Conservation (phyloP, 1,284 basidiomycete genomes). For the Cutaneotrichosporon cutaneum region DNA sequence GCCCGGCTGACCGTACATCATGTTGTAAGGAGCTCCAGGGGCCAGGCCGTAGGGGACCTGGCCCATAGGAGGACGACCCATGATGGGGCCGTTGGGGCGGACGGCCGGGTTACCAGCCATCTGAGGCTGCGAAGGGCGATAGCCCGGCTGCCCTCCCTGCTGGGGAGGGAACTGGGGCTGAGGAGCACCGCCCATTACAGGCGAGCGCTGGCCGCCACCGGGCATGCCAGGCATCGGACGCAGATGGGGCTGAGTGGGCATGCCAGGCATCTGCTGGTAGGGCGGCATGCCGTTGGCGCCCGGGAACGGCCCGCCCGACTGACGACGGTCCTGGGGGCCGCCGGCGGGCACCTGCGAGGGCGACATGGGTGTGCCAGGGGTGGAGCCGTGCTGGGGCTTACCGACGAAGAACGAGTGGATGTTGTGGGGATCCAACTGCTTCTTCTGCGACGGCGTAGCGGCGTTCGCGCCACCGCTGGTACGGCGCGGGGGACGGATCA, state of each 20-base stretch:
- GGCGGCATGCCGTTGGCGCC: conserved; percentile 33
- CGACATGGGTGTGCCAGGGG: conserved; percentile 25
- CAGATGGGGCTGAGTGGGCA: conserved; percentile 28
- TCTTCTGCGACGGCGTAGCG: conserved; percentile 27
- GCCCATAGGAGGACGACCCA: conserved; percentile 20
- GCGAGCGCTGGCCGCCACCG: conserved; percentile 35
- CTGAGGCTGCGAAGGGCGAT: conserved; percentile 26
- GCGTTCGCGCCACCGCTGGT: conserved; percentile 31
- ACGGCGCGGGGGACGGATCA: conserved; percentile 42
- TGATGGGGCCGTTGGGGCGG: conserved; percentile 22
- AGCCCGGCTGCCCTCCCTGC: conserved; percentile 25
- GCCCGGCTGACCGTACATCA: conserved; percentile 41
- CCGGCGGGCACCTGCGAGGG: conserved; percentile 24
- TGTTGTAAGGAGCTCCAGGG: conserved; percentile 35
- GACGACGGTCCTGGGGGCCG: conserved; percentile 34
- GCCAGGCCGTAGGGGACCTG: conserved; percentile 32
- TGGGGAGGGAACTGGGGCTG: conserved; percentile 29
- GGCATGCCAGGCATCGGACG: conserved; percentile 34
- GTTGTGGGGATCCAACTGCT: conserved; percentile 44
- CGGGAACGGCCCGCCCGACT: conserved; percentile 32
- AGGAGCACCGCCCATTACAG: conserved; percentile 28
- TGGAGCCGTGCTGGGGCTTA: conserved; percentile 34
- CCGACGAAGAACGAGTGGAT: conserved; percentile 44
- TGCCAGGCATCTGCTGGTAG: conserved; percentile 25
- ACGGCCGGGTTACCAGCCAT: conserved; percentile 24